Evolutionary conservation across 148 eudicot genomes (phyloP).

Genomic region (Camellia lanceoleosa): DNA sequence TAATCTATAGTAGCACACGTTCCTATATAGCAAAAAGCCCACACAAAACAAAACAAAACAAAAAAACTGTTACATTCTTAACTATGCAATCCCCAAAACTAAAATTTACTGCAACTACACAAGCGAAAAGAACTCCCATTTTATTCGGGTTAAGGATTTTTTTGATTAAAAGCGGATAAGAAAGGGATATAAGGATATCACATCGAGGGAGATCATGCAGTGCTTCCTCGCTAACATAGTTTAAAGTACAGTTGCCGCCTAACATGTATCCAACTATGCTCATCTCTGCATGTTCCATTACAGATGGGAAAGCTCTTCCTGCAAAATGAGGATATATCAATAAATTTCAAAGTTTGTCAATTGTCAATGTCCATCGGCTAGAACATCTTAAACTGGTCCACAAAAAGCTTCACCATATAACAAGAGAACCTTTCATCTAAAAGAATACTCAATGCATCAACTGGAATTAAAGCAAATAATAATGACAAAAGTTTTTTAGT

Average conservation of each 20-base stretch:
- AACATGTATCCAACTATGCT: conserved; percentile 5
- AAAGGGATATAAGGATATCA: too few relatives aligned
- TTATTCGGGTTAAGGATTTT: conserved; percentile 3
- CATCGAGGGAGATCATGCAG: not conserved
- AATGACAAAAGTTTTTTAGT: too few relatives aligned
- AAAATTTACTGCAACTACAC: not conserved
- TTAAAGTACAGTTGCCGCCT: not conserved
- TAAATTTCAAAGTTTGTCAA: not conserved
- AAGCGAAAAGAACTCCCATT: not conserved
- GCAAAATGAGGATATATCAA: conserved; percentile 5
- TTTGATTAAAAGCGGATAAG: not conserved
- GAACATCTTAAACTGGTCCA: not conserved
- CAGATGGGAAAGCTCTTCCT: conserved; percentile 6
- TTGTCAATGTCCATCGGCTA: not conserved
- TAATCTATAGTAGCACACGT: not conserved
- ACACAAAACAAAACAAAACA: not conserved
- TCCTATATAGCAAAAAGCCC: too few relatives aligned
- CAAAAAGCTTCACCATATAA: not conserved
- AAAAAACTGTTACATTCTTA: conserved; percentile 11
- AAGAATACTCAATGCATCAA: too few relatives aligned
- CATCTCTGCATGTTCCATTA: not conserved
- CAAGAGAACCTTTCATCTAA: too few relatives aligned
- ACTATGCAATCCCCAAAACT: conserved; percentile 8
- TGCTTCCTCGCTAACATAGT: conserved; percentile 12
- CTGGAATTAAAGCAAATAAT: too few relatives aligned